phyloP scores from a whole-genome alignment of 2,329 filamentous ascomycete genomes.

The Fusarium fujikuroi region DNA sequence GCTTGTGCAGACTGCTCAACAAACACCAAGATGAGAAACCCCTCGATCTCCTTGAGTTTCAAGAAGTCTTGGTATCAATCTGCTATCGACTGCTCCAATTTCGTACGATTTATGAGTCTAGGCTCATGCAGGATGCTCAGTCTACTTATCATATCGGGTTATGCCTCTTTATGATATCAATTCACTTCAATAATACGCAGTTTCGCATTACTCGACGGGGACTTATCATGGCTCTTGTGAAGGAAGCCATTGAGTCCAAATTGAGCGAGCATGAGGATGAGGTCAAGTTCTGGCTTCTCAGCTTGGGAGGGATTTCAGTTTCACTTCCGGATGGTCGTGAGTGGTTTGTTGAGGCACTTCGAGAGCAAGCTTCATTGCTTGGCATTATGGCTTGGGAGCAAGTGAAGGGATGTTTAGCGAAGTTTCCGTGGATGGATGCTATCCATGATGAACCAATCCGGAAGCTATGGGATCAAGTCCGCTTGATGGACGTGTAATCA shows the following conservation, averaged over 20 bases:
- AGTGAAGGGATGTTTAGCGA: neutral
- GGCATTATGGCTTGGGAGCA: neutral
- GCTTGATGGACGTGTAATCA: neutral
- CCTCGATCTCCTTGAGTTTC: neutral
- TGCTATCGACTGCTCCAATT: neutral
- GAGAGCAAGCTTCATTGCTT: neutral
- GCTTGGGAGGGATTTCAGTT: neutral
- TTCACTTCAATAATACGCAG: slow-evolving; percentile 7
- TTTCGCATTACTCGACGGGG: neutral
- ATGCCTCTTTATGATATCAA: neutral
- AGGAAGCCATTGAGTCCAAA: accelerated
- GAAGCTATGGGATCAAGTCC: neutral
- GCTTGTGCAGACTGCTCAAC: neutral
- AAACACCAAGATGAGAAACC: neutral
- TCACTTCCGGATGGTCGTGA: neutral
- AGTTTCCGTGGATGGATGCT: neutral
- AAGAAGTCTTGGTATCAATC: neutral
- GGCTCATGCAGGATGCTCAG: neutral
- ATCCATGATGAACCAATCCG: neutral
- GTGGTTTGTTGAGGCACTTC: neutral
- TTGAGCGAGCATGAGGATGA: accelerated
- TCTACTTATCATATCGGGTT: neutral
- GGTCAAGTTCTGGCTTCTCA: neutral
- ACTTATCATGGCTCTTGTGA: neutral
- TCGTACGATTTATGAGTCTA: neutral